Evolutionary conservation across 129 eudicot species (phyloP).

Genomic region (Lactuca sativa): DNA sequence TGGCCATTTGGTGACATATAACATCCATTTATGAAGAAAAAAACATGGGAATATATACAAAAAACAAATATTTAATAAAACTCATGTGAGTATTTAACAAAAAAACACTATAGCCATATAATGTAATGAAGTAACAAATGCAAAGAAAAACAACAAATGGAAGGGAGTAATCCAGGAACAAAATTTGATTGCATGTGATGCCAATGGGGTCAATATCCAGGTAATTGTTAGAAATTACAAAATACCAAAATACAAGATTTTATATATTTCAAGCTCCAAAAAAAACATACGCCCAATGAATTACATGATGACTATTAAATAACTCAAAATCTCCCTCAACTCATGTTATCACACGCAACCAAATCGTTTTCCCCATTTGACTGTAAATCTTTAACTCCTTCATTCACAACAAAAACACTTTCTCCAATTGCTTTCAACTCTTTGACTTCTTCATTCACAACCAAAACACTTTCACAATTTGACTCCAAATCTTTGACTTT

Average conservation of each 20-base stretch:
- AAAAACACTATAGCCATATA: too few relatives aligned
- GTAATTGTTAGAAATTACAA: neutral
- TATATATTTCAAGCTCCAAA: neutral
- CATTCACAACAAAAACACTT: slow-evolving; percentile 4
- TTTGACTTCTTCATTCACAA: slow-evolving; percentile 12
- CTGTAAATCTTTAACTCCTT: neutral
- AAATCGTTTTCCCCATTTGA: slow-evolving; percentile 5
- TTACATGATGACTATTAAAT: slow-evolving; percentile 9
- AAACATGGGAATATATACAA: too few relatives aligned
- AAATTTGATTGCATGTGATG: neutral
- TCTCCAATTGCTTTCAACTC: slow-evolving; percentile 4
- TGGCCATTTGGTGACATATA: too few relatives aligned
- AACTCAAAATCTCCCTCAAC: neutral
- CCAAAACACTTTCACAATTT: slow-evolving; percentile 2
- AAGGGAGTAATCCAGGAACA: too few relatives aligned
- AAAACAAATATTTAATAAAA: too few relatives aligned
- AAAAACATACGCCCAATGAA: slow-evolving; percentile 15
- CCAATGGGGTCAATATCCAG: neutral
- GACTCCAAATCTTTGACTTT: slow-evolving; percentile 14
- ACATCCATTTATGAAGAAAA: too few relatives aligned
- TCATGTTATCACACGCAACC: neutral
- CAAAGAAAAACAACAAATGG: too few relatives aligned
- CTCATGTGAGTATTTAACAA: too few relatives aligned
- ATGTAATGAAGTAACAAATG: too few relatives aligned
- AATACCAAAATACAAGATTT: neutral